Evolutionary conservation across 495 filamentous ascomycete genomes (phyloP), one percentile per base, ranked within the genome.

Genomic region (Xylaria scruposa): DNA sequence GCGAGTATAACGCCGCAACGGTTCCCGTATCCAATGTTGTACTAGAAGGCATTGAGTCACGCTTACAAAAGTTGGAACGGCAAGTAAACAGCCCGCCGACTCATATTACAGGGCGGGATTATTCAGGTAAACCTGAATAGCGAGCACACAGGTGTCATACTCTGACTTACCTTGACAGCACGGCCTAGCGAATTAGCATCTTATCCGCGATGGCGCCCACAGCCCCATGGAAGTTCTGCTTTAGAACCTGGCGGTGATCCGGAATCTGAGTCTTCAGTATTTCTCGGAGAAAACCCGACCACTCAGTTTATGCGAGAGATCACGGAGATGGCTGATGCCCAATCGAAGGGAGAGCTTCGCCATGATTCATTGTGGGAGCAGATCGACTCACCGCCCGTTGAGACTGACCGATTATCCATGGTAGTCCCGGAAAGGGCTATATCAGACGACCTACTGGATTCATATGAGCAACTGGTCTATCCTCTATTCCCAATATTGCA

Each of bases 401-500:
- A 56, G 31, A 56, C 53, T 31, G 53, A 31, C 26, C 53, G 53
- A 31, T 31, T 56, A 15, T 56, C 53, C 24, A 56, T 56, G 53
- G 53, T 56, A 4, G 26, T 56, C 53, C 53, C 53, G 13, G 53
- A 56, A 26, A 56, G 53, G 26, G 53, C 53, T 17, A 6, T 56
- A 56, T 29, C 53, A 56, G 53, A 56, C 53, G 4, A 31, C 4
- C 26, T 56, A 29, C 12, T 56, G 15, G 53, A 56, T 12, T 56
- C 53, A 17, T 56, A 56, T 56, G 53, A 56, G 13, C 53, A 24
- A 56, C 53, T 56, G 2, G 53, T 56, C 53, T 56, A 56, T 56
- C 53, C 53, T 56, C 53, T 56, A 5, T 56, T 56, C 53, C 53
- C 53, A 56, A 56, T 56, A 7, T 31, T 56, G 53, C 53, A 56